A percentile compares a stretch with the other conserved stretches of the same genome.
These are phyloP conservation scores for Xylaria polymorpha DNA, from an alignment of 2,329 filamentous ascomycete species.

Conservation along the genomic window DNA sequence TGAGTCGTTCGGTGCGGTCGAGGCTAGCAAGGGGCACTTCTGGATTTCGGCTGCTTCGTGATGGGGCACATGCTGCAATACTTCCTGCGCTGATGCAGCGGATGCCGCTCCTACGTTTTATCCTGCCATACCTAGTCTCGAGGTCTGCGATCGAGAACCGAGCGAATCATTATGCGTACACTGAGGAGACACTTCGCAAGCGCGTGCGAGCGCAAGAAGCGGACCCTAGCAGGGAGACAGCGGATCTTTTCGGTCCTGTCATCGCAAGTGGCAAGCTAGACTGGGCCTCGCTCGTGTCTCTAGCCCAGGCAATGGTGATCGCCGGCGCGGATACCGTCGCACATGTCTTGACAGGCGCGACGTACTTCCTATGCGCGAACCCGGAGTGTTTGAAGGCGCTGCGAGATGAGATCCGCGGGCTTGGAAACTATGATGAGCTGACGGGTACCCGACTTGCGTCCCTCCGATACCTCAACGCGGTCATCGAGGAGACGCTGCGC, in stretches of 20 bases:
- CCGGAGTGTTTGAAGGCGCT: slow-evolving; percentile 51
- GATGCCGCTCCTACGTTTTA: slow-evolving; percentile 36
- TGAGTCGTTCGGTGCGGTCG: slow-evolving; percentile 45
- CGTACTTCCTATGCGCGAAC: slow-evolving; percentile 53
- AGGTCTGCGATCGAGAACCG: slow-evolving; percentile 39
- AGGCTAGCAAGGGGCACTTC: slow-evolving; percentile 41
- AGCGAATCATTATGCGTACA: slow-evolving; percentile 42
- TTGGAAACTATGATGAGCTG: slow-evolving; percentile 47
- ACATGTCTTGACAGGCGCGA: slow-evolving; percentile 52
- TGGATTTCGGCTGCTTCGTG: slow-evolving; percentile 46
- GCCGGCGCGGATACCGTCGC: slow-evolving; percentile 59
- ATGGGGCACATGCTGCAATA: slow-evolving; percentile 42
- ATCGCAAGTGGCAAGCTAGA: slow-evolving; percentile 32
- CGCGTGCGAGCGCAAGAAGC: slow-evolving; percentile 38
- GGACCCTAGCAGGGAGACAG: slow-evolving; percentile 18
- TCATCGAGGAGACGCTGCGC: slow-evolving; percentile 46
- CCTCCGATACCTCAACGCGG: slow-evolving; percentile 43
- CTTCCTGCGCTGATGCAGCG: slow-evolving; percentile 38
- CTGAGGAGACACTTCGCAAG: slow-evolving; percentile 39
- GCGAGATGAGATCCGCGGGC: slow-evolving; percentile 51
- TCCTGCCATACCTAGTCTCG: slow-evolving; percentile 41
- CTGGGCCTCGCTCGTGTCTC: slow-evolving; percentile 42
- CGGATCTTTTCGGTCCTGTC: slow-evolving; percentile 32
- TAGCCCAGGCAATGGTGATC: slow-evolving; percentile 47
- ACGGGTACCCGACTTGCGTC: slow-evolving; percentile 35